Base-by-base conservation (phyloP, 2,329 filamentous ascomycete species). In the Annulohypoxylon truncatum region DNA sequence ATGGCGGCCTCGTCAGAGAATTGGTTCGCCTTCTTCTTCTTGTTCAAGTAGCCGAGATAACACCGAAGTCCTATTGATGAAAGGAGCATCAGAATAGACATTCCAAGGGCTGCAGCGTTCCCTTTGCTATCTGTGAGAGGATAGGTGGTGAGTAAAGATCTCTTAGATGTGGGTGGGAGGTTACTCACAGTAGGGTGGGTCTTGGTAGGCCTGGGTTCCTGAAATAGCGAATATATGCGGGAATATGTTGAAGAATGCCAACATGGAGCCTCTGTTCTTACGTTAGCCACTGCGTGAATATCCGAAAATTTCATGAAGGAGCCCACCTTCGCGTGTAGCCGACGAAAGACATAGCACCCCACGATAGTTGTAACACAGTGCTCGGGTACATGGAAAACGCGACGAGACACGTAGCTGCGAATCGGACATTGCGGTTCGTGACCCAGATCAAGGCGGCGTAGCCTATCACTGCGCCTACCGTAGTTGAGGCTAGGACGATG, bases 341-440 rank as follows among this genome's bases (percentile, higher is more conserved):
- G 18, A 72, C 53, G 56, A 72, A 72, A 48, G 68, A 71, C 60
- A 69, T 73, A n/a, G 72, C 68, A 33, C 61, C 66, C 72, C 72
- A 74, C 5, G 71, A 66, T 22, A 73, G 40, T 13, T 67, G 63
- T 28, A 74, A 42, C 18, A 74, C 71, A 12, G 59, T 64, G 52
- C 65, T 67, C 3, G 72, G 69, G 59, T 66, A 73, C 2, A 69
- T 61, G 12, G 60, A 66, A 22, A 72, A 72, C 4, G 71, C 68
- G 22, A 73, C 64, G 0, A 74, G 47, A 35, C 71, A 73, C 2
- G 71, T 72, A 3, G 71, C 72, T 5, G 61, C 66, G 42, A 73
- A 70, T 12, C 71, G 71, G 20, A 63, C 67, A 13, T 67, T 26
- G n/a, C 64, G 53, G 55, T 70, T 52, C 12, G 31, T 67, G 20